A percentile compares a stretch with the other conserved stretches of the same genome.
These are phyloP conservation scores for Paecilomyces fulvus DNA, from an alignment of 2,329 filamentous ascomycete species.

Conservation along the genomic window DNA sequence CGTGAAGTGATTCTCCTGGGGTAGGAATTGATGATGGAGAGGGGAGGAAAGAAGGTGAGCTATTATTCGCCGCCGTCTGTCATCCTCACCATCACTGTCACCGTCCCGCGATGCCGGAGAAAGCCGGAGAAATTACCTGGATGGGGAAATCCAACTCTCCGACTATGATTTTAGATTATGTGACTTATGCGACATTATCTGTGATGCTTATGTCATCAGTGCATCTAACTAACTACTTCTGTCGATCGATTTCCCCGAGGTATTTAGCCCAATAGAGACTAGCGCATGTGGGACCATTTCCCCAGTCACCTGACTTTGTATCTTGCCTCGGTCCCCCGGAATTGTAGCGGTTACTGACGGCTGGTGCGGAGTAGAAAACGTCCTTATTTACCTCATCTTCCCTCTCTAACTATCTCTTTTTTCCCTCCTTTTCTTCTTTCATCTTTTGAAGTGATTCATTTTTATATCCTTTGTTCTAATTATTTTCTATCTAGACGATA, in stretches of 20 bases:
- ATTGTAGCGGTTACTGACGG: too few relatives aligned
- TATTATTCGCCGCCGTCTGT: not conserved
- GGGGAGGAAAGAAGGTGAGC: not conserved
- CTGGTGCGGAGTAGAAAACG: too few relatives aligned
- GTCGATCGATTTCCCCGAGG: too few relatives aligned
- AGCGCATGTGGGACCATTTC: not conserved
- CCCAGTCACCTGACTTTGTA: too few relatives aligned
- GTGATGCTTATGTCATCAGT: not conserved
- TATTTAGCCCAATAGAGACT: not conserved
- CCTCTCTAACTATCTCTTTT: too few relatives aligned
- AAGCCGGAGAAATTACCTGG: not conserved
- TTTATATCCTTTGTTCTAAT: not conserved
- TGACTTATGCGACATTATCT: not conserved
- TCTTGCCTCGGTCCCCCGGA: too few relatives aligned
- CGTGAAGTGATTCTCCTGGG: not conserved
- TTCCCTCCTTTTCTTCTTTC: too few relatives aligned
- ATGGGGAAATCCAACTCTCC: not conserved
- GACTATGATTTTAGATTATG: not conserved
- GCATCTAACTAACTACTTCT: not conserved
- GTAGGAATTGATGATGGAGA: not conserved
- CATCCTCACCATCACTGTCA: not conserved
- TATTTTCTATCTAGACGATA: not conserved
- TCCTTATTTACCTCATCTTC: too few relatives aligned
- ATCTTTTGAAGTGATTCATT: too few relatives aligned
- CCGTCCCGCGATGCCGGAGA: not conserved